These are phyloP conservation scores for Davidsoniella eucalypti DNA, from an alignment of 2,329 filamentous ascomycete species.

Conservation along the genomic window DNA sequence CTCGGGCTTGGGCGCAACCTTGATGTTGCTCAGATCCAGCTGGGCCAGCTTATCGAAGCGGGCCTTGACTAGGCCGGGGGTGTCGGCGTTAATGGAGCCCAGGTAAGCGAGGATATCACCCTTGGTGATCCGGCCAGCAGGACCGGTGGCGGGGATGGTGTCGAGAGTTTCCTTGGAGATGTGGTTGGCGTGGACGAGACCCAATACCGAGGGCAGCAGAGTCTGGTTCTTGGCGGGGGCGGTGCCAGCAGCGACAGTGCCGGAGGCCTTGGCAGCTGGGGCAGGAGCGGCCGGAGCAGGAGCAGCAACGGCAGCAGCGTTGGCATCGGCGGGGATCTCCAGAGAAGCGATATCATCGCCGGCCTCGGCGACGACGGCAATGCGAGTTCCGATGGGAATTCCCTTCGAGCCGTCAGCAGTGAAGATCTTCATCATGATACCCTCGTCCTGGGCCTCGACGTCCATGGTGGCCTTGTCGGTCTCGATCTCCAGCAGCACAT, in stretches of 20 bases:
- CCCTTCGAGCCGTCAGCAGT: slow-evolving; percentile 56
- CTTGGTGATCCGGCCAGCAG: slow-evolving; percentile 77
- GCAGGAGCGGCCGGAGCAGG: slow-evolving; percentile 11
- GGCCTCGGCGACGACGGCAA: slow-evolving; percentile 66
- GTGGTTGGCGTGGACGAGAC: slow-evolving; percentile 64
- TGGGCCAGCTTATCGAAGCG: slow-evolving; percentile 62
- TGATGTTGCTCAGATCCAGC: slow-evolving; percentile 91
- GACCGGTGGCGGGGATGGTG: slow-evolving; percentile 76
- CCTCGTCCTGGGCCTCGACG: slow-evolving; percentile 82
- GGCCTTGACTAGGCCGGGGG: slow-evolving; percentile 53
- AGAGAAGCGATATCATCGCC: slow-evolving; percentile 63
- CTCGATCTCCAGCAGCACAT: slow-evolving; percentile 82
- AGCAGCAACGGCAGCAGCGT: slow-evolving; percentile 18
- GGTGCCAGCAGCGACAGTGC: slow-evolving; percentile 20
- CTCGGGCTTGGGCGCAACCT: slow-evolving; percentile 45
- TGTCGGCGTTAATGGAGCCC: slow-evolving; percentile 56
- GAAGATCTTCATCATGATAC: slow-evolving; percentile 70
- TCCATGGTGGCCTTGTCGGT: slow-evolving; percentile 94
- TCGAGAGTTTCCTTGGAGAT: slow-evolving; percentile 58
- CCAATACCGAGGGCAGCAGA: slow-evolving; percentile 66
- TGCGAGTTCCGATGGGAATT: slow-evolving; percentile 62
- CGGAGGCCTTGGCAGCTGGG: slow-evolving; percentile 18
- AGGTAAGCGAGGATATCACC: slow-evolving; percentile 87
- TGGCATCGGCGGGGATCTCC: slow-evolving; percentile 57
- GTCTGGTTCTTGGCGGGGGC: slow-evolving; percentile 30